Base-by-base conservation (phyloP, 139 green algal species). In the Picochlorum sp. region DNA sequence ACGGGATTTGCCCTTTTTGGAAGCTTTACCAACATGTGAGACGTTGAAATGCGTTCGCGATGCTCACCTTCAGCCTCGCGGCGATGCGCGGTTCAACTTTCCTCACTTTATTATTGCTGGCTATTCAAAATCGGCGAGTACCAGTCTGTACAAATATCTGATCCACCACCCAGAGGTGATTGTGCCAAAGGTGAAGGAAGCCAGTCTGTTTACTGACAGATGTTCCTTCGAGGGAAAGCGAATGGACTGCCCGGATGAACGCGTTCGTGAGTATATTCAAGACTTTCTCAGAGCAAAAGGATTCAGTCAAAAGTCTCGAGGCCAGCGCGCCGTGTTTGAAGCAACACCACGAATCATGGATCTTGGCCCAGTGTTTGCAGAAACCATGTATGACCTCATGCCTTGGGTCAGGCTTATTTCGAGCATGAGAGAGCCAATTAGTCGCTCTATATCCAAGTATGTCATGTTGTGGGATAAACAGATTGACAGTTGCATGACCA, bases 331-430 rank as follows among this genome's bases (percentile, higher is more conserved):
- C 7, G 47, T 54, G 18, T 54, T 54, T 54, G 47, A 54, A 54
- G 47, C 47, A 54, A 54, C 47, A 20, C 47, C 47, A 23, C 16
- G 47, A 54, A 54, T 54, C 4, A 54, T 54, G 47, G 47, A 54
- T 23, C 18, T 54, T 20, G 47, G 47, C 0, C 47, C 47, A 23
- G 47, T 54, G n/a, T 54, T 54, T 54, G 47, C 47, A 21, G 47
- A 54, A 24, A 54, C 47, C 47, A 5, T 54, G 47, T 54, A 54
- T 20, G 47, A 54, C 3, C 47, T 54, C 47, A 54, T 54, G 47
- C 47, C 47, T 10, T 72, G 66, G 66, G 44, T 72, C 2, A 72
- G 67, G 24, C 38, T 72, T 15, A 63, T 72, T 44, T 23, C 62
- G 4, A 60, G 41, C 37, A 30, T 72, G 41, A 45, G 66, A n/a